Conservation (phyloP, 2,329 filamentous ascomycete species). For the Tolypocladium sp. region DNA sequence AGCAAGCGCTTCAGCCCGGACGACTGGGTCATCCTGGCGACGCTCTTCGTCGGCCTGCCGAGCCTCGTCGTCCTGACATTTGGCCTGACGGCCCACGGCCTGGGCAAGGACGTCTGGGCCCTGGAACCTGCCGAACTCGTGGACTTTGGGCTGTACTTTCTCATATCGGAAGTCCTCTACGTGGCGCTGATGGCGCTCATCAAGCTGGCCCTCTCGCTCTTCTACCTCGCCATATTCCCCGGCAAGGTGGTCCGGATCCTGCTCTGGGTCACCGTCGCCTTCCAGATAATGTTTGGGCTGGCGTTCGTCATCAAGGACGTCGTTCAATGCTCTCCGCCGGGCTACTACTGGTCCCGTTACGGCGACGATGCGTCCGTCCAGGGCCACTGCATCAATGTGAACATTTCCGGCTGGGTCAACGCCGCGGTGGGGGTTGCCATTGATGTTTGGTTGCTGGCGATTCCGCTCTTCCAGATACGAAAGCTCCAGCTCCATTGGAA, state of each 20-base stretch:
- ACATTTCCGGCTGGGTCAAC: background rate
- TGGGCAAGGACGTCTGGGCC: background rate
- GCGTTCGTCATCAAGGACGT: background rate
- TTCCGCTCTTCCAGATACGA: background rate
- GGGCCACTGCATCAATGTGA: background rate
- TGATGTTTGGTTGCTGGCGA: conserved; percentile 1
- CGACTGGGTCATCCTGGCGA: background rate
- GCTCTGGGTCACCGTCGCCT: background rate
- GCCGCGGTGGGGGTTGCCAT: background rate
- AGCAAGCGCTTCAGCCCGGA: background rate
- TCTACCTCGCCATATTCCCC: conserved; percentile 2
- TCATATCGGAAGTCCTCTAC: background rate
- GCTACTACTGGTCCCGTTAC: background rate
- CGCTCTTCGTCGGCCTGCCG: background rate
- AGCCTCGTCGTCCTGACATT: background rate
- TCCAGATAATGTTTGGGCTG: background rate
- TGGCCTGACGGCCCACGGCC: background rate
- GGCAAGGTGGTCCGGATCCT: background rate
- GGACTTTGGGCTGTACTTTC: background rate
- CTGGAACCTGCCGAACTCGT: background rate
- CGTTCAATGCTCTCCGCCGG: background rate
- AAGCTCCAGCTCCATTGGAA: conserved; percentile 3
- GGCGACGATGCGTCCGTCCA: background rate
- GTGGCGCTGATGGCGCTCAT: background rate
- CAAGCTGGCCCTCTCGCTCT: conserved; percentile 2